Conservation (phyloP, 257 asterid genomes). For the Osmanthus fragrans region DNA sequence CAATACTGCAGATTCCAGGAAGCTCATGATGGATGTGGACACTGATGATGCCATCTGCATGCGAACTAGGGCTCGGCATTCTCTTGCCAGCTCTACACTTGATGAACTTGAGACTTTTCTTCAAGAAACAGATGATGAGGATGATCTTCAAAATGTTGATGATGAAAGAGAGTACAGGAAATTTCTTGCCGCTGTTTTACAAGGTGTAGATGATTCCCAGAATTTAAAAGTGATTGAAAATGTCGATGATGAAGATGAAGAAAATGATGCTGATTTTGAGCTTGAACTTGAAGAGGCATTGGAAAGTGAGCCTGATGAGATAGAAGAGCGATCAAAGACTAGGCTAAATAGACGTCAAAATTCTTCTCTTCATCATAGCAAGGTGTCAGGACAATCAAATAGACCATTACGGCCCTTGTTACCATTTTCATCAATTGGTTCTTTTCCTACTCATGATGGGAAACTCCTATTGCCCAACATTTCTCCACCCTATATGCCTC, state of each 20-base stretch:
- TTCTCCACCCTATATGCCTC: conserved; percentile 39
- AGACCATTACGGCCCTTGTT: conserved; percentile 81
- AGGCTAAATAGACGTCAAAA: conserved; percentile 72
- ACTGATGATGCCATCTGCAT: conserved; percentile 80
- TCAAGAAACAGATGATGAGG: conserved; percentile 98
- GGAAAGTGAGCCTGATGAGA: conserved; percentile 90
- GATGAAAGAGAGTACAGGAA: conserved; percentile 90
- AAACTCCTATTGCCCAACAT: conserved; percentile 36
- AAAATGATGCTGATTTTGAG: conserved; percentile 97
- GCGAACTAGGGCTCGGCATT: conserved; percentile 98
- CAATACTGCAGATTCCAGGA: conserved; percentile 33
- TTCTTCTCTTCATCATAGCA: conserved; percentile 44
- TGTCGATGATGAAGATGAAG: conserved; percentile 94
- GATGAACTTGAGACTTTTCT: conserved; percentile 97
- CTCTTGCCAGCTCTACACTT: conserved; percentile 91
- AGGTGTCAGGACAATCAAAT: conserved; percentile 46
- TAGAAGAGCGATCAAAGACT: conserved; percentile 53
- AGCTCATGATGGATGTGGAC: conserved; percentile 44
- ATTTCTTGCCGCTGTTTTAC: conserved; percentile 87
- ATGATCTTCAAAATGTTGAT: conserved; percentile 83
- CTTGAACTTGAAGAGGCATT: conserved; percentile 96
- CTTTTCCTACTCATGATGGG: conserved; percentile 51
- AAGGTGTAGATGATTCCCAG: conserved; percentile 63
- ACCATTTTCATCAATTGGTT: conserved; percentile 57
- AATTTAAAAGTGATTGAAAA: conserved; percentile 52